These are phyloP conservation scores for Calonectria ilicicola DNA, from an alignment of 2,329 filamentous ascomycete genomes.

Conservation along the genomic window DNA sequence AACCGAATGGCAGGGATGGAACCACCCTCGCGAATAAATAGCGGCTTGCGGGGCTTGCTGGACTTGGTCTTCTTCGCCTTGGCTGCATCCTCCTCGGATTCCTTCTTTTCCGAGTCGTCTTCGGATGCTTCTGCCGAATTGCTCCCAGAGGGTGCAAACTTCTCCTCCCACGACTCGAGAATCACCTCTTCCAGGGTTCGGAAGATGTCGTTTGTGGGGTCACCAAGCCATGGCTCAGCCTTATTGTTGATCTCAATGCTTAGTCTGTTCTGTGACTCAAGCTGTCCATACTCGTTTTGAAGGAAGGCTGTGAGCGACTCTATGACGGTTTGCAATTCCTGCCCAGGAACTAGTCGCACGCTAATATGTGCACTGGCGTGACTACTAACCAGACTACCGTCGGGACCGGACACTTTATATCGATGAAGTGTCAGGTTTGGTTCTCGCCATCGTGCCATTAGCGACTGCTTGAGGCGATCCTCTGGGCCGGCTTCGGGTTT, in stretches of 20 bases:
- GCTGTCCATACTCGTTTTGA: constrained; percentile 74
- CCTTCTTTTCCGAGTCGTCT: constrained; percentile 1
- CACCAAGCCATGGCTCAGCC: constrained; percentile 96
- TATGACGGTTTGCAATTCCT: constrained; percentile 85
- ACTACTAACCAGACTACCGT: constrained; percentile 91
- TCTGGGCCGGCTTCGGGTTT: constrained; percentile 72
- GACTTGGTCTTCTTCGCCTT: constrained; percentile 29
- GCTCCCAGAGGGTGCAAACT: constrained; percentile 47
- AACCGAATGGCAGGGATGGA: constrained; percentile 96
- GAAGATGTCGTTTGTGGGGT: constrained; percentile 92
- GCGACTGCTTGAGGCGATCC: constrained; percentile 80
- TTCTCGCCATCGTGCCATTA: constrained; percentile 96
- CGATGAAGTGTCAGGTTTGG: constrained; percentile 94
- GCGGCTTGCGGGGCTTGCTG: constrained; percentile 68
- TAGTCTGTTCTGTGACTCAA: constrained; percentile 85
- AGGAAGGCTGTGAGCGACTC: constrained; percentile 76
- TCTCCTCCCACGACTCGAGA: constrained; percentile 83
- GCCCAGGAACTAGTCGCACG: constrained; percentile 91
- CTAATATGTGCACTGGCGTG: constrained; percentile 91
- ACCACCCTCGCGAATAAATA: constrained; percentile 96
- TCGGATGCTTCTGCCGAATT: constrained; percentile 22
- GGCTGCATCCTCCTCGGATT: constrained; percentile 30
- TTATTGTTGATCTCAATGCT: constrained; percentile 89
- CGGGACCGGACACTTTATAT: constrained; percentile 92
- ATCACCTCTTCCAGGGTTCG: constrained; percentile 88